Evolutionary conservation across 139 green algal species (phyloP), one percentile per base, ranked within the genome.

Genomic region (Auxenochlorella pyrenoidosa): DNA sequence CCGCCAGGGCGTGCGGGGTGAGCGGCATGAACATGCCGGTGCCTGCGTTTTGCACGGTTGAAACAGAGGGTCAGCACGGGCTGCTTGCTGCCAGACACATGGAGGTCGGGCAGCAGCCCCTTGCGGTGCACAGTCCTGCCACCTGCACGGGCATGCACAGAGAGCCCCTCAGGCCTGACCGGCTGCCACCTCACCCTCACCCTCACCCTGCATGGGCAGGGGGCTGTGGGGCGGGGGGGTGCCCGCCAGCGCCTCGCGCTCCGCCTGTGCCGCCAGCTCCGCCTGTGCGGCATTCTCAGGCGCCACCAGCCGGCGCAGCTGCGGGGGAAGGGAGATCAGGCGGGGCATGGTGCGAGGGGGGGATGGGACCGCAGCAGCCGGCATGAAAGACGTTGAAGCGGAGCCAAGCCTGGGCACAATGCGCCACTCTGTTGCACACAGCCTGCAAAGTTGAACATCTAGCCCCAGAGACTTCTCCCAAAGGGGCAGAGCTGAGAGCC

Each of bases 251-350:
- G 75, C 47, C 22, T 75, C 79, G n/a, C 66, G 79, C 38, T 47
- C 59, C 79, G 59, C 79, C 38, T 47, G n/a, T 3, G 38, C 59
- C 58, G 40, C n/a, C 40, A 75, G 16, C 38, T 47, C 59, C 60
- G 40, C 79, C 38, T 47, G n/a, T 2, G 79, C 79, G 26, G 40
- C n/a, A 5, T 44, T 18, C 13, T 85, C 79, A 0, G 38, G 24
- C 18, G 79, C 38, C 79, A 85, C 22, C 36, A 60, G 38, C 40
- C 70, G 58, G 79, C 79, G 79, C 58, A 85, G 79, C 73, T 80
- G 73, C 36, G 16, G 18, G 12, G 16, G 34, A 47, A 13, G n/a
- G n/a, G n/a, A 43, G 16, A 18, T 10, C 47, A 54, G 16, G 12
- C 21, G n/a, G 68, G n/a, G 68, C 65, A 73, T 12, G 65, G 30